Evolutionary conservation across 2,329 filamentous ascomycete genomes (phyloP).

Genomic region (Rosellinia necatrix): DNA sequence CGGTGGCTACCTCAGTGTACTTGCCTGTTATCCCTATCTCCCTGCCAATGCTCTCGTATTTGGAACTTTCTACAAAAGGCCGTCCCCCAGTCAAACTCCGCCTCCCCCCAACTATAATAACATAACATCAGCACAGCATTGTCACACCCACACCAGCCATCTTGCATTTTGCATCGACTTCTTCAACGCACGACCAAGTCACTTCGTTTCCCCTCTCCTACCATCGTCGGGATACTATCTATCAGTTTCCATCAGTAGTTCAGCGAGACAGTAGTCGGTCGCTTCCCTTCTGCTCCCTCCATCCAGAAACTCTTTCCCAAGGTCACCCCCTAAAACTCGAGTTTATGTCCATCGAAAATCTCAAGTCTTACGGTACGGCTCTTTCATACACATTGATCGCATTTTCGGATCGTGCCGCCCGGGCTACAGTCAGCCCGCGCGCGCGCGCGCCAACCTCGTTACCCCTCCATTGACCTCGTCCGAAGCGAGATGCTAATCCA

Average conservation of each 20-base stretch:
- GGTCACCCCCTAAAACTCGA: constrained; percentile 69
- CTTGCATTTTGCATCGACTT: constrained; percentile 19
- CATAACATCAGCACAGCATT: constrained; percentile 27
- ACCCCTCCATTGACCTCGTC: constrained; percentile 17
- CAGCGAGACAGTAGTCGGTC: constrained; percentile 61
- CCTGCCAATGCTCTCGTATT: constrained; percentile 3
- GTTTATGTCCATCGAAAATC: constrained; percentile 99
- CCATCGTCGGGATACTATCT: constrained; percentile 7
- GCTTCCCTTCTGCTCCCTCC: constrained; percentile 47
- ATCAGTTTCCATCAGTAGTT: constrained; percentile 31
- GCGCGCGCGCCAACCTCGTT: constrained; percentile 5
- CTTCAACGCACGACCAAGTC: neutral
- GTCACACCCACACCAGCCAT: constrained; percentile 20
- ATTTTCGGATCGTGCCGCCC: neutral
- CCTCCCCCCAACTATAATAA: constrained; percentile 19
- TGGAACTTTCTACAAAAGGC: constrained; percentile 23
- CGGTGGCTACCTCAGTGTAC: constrained; percentile 9
- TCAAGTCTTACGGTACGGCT: constrained; percentile 86
- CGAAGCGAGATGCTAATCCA: constrained; percentile 32
- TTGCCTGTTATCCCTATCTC: neutral
- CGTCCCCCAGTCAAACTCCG: constrained; percentile 19
- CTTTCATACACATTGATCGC: neutral
- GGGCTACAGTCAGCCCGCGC: neutral
- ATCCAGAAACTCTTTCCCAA: constrained; percentile 57
- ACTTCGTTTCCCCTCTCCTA: constrained; percentile 8